Evolutionary conservation across 1,139 yeast genomes (phyloP), one percentile per base, ranked within the genome.

Genomic region (Zygotorulaspora mrakii): DNA sequence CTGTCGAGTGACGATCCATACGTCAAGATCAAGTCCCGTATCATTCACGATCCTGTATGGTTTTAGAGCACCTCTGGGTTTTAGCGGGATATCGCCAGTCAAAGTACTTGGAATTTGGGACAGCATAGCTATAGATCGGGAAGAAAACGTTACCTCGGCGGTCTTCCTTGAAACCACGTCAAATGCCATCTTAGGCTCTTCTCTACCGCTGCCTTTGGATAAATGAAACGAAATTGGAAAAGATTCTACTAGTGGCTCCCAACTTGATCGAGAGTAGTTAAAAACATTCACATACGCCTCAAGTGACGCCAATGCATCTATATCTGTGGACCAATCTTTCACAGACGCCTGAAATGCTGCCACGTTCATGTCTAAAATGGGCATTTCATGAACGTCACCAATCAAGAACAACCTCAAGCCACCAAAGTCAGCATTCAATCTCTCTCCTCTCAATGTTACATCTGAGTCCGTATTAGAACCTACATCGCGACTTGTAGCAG

Each of bases 221-320:
- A 84, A 77, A 59, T 85, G 88, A 12, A 88, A 62, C 0, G 88
- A 80, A 39, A 91, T 68, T 8, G 89, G 83, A 86, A 95, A 85
- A 0, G 91, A 81, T 54, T 94, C 98, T 35, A 91, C 62, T 33
- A 94, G 67, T 0, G 98, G 97, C 54, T 94, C 98, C 99, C 99
- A 94, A 0, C 94, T 78, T 0, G 97, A 88, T 50, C 87, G 79
- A 0, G 96, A 77, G 58, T 89, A 89, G 60, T 91, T 91, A 69
- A 83, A 91, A 17, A 89, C 79, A 60, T 89, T 91, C 9, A 84
- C 74, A 49, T 70, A 78, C 0, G 88, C 74, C 50, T 80, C 86
- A 21, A 89, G 64, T 21, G 77, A 77, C 0, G 83, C 71, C 47
- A 81, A 83, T 0, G 89, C 86, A 52, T 77, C 80, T 40, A 86